Percentiles rank a stretch among this genome's conserved stretches.
Conservation (phyloP, 768 basidiomycete genomes). For the Boletus tylopilopsis region DNA sequence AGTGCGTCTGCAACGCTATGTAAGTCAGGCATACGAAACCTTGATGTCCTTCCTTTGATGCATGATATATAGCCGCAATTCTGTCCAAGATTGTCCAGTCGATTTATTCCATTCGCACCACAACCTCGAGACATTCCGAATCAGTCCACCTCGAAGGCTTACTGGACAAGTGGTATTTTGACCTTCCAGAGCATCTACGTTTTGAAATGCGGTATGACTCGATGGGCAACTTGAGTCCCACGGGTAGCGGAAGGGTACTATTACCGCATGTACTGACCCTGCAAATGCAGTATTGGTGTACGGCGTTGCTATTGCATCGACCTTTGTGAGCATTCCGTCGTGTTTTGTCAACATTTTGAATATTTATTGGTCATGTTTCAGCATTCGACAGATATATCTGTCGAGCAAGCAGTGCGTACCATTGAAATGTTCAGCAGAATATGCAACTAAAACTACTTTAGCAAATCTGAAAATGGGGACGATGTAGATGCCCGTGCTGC, state of each 20-base stretch:
- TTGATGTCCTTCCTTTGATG: slow-evolving; percentile 3
- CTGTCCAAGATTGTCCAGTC: slow-evolving; percentile 64
- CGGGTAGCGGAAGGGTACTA: slow-evolving; percentile 33
- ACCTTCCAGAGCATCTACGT: slow-evolving; percentile 64
- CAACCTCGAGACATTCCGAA: slow-evolving; percentile 55
- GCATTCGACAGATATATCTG: slow-evolving; percentile 27
- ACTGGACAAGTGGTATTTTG: slow-evolving; percentile 73
- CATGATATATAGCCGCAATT: slow-evolving; percentile 51
- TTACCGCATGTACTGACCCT: slow-evolving; percentile 68
- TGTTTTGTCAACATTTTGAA: neutral
- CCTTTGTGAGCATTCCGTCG: slow-evolving; percentile 58
- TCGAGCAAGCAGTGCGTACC: slow-evolving; percentile 38
- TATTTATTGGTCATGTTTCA: slow-evolving; percentile 8
- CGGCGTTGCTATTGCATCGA: slow-evolving; percentile 68
- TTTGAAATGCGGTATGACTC: slow-evolving; percentile 49
- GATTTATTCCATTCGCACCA: slow-evolving; percentile 64
- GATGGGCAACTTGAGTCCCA: slow-evolving; percentile 25
- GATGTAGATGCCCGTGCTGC: slow-evolving; percentile 52
- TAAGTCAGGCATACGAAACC: slow-evolving; percentile 33
- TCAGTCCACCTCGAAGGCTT: slow-evolving; percentile 53
- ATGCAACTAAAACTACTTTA: slow-evolving; percentile 4
- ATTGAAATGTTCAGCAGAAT: neutral
- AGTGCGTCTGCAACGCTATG: slow-evolving; percentile 70
- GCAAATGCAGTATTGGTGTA: slow-evolving; percentile 87
- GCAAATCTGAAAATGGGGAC: slow-evolving; percentile 39